These are phyloP conservation scores for Tremellales sp. DNA, from an alignment of 1,284 basidiomycete genomes.

Conservation along the genomic window DNA sequence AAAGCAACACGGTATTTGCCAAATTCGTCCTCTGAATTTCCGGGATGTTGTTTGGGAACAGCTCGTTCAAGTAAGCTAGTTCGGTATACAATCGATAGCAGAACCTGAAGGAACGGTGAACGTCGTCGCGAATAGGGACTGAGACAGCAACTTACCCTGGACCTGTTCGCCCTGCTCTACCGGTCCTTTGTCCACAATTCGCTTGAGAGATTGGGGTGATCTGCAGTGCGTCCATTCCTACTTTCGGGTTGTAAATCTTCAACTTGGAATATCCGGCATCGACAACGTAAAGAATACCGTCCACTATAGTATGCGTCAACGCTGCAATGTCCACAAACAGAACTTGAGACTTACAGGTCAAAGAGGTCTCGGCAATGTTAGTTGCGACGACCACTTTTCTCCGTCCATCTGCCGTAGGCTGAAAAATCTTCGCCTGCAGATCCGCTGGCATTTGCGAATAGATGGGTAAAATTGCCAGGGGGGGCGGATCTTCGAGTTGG, in stretches of 20 bases:
- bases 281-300: conserved; percentile 95
- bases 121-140: not conserved
- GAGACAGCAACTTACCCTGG: conserved; percentile 61
- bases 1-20: conserved; percentile 88
- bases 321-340: not conserved
- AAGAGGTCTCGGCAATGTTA: conserved; percentile 97
- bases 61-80: conserved; percentile 90
- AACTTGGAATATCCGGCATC: conserved; percentile 96
- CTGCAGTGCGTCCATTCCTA: conserved; percentile 98
- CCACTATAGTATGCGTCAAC: conserved; percentile 57
- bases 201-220: conserved; percentile 99
- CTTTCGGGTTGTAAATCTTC: conserved; percentile 98
- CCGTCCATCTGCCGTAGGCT: conserved; percentile 87
- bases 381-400: conserved; percentile 97
- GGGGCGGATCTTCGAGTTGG: conserved; percentile 84
- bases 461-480: conserved; percentile 86
- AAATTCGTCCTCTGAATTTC: conserved; percentile 98
- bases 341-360: conserved; percentile 62
- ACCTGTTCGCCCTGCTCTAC: conserved; percentile 93
- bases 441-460: conserved; percentile 99
- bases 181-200: conserved; percentile 91
- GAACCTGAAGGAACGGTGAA: conserved; percentile 55
- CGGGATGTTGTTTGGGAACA: conserved; percentile 94
- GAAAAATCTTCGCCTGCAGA: conserved; percentile 96
- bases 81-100: conserved; percentile 98